phyloP scores from a whole-genome alignment of 176 grass and related monocot species.

The Raddia distichophylla region DNA sequence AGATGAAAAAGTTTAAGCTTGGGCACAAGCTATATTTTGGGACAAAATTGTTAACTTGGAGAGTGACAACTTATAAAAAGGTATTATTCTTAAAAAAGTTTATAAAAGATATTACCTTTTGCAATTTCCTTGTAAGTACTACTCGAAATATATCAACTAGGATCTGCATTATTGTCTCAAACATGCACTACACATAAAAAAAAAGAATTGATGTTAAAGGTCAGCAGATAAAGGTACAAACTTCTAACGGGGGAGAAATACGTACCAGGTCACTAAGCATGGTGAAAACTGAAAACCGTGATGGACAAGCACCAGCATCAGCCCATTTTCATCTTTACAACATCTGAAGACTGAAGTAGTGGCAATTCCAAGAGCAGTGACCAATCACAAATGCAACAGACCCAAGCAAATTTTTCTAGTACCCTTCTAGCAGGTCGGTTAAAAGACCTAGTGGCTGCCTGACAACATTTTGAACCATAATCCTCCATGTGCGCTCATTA shows the following conservation, averaged over 20 bases:
- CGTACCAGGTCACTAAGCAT: slow-evolving; percentile 32
- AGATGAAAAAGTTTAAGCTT: background rate
- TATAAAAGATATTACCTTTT: background rate
- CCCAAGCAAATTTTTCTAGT: slow-evolving; percentile 26
- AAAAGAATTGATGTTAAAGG: slow-evolving; percentile 13
- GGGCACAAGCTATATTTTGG: background rate
- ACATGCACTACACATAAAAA: background rate
- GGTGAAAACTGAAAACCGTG: background rate
- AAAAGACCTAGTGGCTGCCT: slow-evolving; percentile 45
- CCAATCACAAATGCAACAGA: slow-evolving; percentile 17
- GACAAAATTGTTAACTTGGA: background rate
- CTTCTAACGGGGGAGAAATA: slow-evolving; percentile 25
- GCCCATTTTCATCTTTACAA: slow-evolving; percentile 19
- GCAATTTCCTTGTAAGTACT: slow-evolving; percentile 15
- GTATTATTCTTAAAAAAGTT: background rate
- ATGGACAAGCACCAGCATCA: background rate
- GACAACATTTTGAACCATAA: slow-evolving; percentile 76
- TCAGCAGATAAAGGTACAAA: slow-evolving; percentile 23
- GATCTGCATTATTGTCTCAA: background rate
- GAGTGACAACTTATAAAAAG: background rate
- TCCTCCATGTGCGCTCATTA: slow-evolving; percentile 68
- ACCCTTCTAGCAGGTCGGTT: slow-evolving; percentile 27
- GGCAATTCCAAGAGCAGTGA: slow-evolving; percentile 2
- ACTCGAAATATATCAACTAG: slow-evolving; percentile 18
- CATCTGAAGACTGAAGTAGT: background rate